Evolutionary conservation across 1,139 yeast species (phyloP).

Genomic region (Geotrichum siamense): DNA sequence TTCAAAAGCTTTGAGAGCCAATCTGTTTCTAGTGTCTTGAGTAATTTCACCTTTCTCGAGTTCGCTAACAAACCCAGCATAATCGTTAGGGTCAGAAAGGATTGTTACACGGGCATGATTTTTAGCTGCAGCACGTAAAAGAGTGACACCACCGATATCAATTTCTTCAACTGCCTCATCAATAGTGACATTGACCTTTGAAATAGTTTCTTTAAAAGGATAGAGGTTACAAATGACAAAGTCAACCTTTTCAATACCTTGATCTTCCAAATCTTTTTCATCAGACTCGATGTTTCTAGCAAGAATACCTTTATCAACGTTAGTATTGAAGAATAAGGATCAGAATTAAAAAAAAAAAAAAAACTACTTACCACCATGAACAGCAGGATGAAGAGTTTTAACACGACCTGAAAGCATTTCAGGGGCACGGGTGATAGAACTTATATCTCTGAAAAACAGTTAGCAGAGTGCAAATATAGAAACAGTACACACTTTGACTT

Average conservation of each 20-base stretch:
- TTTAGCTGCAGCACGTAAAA: conserved; percentile 97
- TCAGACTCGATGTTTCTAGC: conserved; percentile 90
- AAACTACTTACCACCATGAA: conserved; percentile 66
- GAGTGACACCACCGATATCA: conserved; percentile 97
- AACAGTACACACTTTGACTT: conserved; percentile 12
- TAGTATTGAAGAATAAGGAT: background rate
- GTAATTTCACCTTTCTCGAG: conserved; percentile 59
- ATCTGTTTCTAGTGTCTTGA: conserved; percentile 63
- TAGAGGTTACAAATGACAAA: conserved; percentile 94
- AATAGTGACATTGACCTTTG: conserved; percentile 90
- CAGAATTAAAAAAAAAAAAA: background rate
- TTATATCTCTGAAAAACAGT: conserved; percentile 49
- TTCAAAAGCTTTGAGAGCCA: conserved; percentile 95
- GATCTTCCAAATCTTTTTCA: conserved; percentile 76
- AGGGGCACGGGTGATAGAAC: conserved; percentile 93
- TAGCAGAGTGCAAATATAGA: background rate
- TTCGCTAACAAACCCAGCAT: conserved; percentile 78
- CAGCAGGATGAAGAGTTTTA: conserved; percentile 96
- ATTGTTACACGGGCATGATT: conserved; percentile 95
- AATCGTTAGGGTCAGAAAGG: conserved; percentile 88
- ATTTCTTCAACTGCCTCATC: conserved; percentile 98
- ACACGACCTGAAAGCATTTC: conserved; percentile 99
- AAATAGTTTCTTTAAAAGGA: conserved; percentile 95
- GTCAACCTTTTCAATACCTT: conserved; percentile 91
- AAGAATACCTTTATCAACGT: conserved; percentile 44